Evolutionary conservation across 1,284 basidiomycete species (phyloP), one percentile per base, ranked within the genome.

Genomic region (Cerrena zonata): DNA sequence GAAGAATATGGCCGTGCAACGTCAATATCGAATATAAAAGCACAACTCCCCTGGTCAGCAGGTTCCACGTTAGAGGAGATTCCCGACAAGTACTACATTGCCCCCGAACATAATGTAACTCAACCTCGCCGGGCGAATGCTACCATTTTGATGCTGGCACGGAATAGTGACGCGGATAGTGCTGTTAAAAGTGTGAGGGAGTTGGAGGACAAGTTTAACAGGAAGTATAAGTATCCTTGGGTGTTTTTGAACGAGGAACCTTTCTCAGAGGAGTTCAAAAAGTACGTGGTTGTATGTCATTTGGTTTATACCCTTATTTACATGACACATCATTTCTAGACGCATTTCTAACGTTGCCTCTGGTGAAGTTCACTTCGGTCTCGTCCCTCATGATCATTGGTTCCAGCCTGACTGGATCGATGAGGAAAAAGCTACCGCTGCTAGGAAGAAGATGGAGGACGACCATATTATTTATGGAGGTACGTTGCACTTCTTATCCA

Each of bases 221-320:
- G 73, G 50, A 75, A 76, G 53, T 79, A 77, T 51, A 64, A 70
- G 19, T 89, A 90, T 58, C 85, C 86, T 2, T 89, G 84, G 67
- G 80, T 86, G 15, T 82, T 89, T 62, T 67, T 89, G 56, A 90
- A 90, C 62, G 86, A 89, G 53, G 78, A 80, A 53, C 71, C 72
- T 1, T 91, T 89, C 60, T 70, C 74, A 30, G 81, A 86, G n/a
- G 80, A 86, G 38, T 91, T 90, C 67, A 88, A 84, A 58, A 68
- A 69, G 78, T 66, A 52, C 48, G 67, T 61, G 21, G 25, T 7
- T 42, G 5, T 21, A 5, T 39, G 4, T 39, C 34, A 36, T 36
- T n/a, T n/a, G n/a, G n/a, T n/a, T n/a, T n/a, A n/a, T n/a, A 25
- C 38, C 23, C 30, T 47, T 12, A 45, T 18, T 23, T 19, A n/a